Evolutionary conservation across 306 rosid genomes (phyloP).

Genomic region (Glycine tomentella): DNA sequence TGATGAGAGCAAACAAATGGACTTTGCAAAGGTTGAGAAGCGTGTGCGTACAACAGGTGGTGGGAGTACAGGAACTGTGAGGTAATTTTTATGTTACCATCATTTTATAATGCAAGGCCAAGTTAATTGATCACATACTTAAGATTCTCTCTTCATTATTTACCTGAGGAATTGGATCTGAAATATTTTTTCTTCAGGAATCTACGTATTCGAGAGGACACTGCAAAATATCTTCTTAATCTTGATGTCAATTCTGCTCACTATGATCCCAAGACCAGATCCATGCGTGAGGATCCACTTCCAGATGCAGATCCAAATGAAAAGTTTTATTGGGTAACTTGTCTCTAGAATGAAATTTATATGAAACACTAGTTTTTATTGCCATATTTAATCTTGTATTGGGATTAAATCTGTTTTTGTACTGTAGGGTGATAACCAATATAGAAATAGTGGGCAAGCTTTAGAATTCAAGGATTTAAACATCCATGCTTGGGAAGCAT

Average conservation of each 20-base stretch:
- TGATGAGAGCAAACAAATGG: conserved; percentile 80
- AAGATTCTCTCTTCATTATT: not conserved
- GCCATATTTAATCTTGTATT: no score
- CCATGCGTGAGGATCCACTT: conserved; percentile 79
- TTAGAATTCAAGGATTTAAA: no score
- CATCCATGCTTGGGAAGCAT: no score
- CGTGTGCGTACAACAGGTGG: conserved; percentile 80
- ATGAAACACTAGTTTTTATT: no score
- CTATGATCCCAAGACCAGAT: conserved; percentile 54
- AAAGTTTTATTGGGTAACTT: conserved; percentile 65
- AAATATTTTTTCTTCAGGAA: conserved; percentile 41
- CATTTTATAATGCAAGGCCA: not conserved
- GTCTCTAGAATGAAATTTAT: no score
- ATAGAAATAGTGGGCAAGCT: no score
- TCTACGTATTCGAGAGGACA: conserved; percentile 47
- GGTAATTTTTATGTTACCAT: conserved; percentile 23
- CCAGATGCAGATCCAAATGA: conserved; percentile 85
- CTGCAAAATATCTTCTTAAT: conserved; percentile 47
- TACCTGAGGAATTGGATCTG: conserved; percentile 6
- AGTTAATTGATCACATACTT: not conserved
- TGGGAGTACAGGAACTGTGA: conserved; percentile 74
- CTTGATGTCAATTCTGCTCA: conserved; percentile 43
- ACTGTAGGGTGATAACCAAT: no score
- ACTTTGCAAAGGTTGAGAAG: conserved; percentile 82
- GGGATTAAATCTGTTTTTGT: no score